phyloP scores from a whole-genome alignment of 1,284 basidiomycete genomes.

The Puccinia brachypodii region DNA sequence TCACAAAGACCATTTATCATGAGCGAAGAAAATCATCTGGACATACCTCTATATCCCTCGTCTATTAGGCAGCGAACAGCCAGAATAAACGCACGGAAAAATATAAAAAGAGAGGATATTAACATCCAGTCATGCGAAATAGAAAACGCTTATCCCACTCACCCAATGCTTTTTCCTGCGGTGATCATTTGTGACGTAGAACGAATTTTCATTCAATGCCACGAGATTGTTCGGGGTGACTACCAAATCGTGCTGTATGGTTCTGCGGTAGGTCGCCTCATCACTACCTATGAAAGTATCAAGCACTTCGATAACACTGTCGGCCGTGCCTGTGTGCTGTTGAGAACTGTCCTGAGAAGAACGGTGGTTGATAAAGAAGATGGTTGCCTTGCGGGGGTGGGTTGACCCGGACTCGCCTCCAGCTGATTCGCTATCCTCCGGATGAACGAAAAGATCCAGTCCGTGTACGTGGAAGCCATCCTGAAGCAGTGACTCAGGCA shows the following conservation, averaged over 20 bases:
- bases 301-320: slow-evolving; percentile 47
- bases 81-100: background rate
- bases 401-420: background rate
- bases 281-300: slow-evolving; percentile 28
- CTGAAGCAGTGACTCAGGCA: slow-evolving; percentile 22
- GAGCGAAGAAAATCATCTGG: background rate
- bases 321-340: background rate
- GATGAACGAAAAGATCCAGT: slow-evolving; percentile 38
- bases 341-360: background rate
- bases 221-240: slow-evolving; percentile 45
- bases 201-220: slow-evolving; percentile 19
- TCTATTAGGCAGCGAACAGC: background rate
- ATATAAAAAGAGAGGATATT: background rate
- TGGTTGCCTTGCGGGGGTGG: slow-evolving; percentile 22
- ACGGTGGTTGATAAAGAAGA: slow-evolving; percentile 41
- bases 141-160: background rate
- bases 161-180: slow-evolving; percentile 26
- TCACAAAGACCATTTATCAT: background rate
- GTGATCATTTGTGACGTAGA: slow-evolving; percentile 47
- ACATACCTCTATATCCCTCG: slow-evolving; percentile 22
- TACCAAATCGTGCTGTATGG: slow-evolving; percentile 25
- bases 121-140: background rate
- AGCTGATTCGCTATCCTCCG: background rate
- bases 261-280: slow-evolving; percentile 23
- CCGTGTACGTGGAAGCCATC: slow-evolving; percentile 36